Evolutionary conservation across 2,329 filamentous ascomycete genomes (phyloP), one percentile per base, ranked within the genome.

Genomic region (Neospermospora avenae): DNA sequence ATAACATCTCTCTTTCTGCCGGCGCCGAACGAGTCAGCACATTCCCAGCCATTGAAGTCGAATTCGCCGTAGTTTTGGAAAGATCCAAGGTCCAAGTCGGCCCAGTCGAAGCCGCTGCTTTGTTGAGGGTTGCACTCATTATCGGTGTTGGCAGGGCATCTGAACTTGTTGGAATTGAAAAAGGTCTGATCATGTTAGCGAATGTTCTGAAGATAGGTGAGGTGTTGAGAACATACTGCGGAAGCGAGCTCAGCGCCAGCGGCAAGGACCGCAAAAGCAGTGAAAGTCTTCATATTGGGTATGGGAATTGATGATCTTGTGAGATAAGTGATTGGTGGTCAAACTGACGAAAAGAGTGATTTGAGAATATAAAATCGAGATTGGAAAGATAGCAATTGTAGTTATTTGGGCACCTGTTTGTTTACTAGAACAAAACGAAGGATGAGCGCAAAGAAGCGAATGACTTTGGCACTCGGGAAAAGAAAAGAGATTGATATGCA

Each of bases 71-170:
- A 96, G 68, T 73, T 76, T 65, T 74, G 75, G 76, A 96, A 86
- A 16, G 73, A 69, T 46, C 90, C 91, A 37, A 77, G 66, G 64
- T 73, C 68, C 24, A 96, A 81, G 65, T 83, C 82, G 25, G 75
- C 75, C 84, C 89, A 97, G 78, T 88, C 78, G 74, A 89, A 95
- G 53, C 91, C 92, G 22, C 70, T 67, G 64, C 81, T 76, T 77
- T 96, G 90, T 66, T 85, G 75, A n/a, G 81, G 73, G 60, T 82
- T 85, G 77, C 93, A 97, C 69, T 87, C 76, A 79, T 95, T 95
- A 78, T 91, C 78, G 71, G 82, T 85, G 81, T 90, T 91, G 61
- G 78, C 76, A 13, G 91, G 91, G 74, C 81, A 88, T 52, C 79
- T 79, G 80, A 86, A 96, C 62, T 79, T 74, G 51, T 74, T 70